Evolutionary conservation across 495 filamentous ascomycete genomes (phyloP), one percentile per base, ranked within the genome.

Genomic region (Neohortaea acidophila): DNA sequence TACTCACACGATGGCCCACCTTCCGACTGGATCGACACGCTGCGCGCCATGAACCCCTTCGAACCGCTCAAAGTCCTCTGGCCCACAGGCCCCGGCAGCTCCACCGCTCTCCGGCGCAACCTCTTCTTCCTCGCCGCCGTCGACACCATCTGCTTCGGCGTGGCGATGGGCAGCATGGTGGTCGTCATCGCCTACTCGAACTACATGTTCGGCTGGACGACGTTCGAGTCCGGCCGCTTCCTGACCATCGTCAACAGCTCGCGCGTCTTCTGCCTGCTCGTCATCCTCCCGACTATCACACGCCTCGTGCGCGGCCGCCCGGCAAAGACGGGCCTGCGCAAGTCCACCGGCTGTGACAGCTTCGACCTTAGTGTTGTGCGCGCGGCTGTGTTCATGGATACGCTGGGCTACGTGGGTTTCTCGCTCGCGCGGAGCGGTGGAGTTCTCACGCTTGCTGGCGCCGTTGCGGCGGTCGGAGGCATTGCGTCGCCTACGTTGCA

Each of bases 401-500:
- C 79, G 13, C 20, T 79, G 2, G 89, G 89, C 2, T 82, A 79
- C 35, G 43, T 72, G 4, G 82, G 83, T 1, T 94, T 82, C 54
- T 60, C 78, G 0, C 47, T 82, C 29, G 71, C 72, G 1, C 64
- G 65, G 2, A 67, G 61, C 11, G 65, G 70, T 3, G 46, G 55
- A 0, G 33, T 79, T 2, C 70, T 79, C 56, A 69, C 81, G 7
- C 26, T 75, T 3, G 79, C 75, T 10, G 89, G 82, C 33, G 62
- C 75, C 15, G 48, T 81, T 15, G 77, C 82, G 2, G 66, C 82
- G 0, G 59, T 92, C 25, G 89, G 87, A 9, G 84, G 87, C 2
- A 74, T 94, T 36, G 87, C 74, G 0, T 76, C 74, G 4, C 86
- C 89, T 2, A 87, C 79, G 0, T 58, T 94, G 34, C 81, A 91